Conservation (phyloP, 2,329 filamentous ascomycete genomes). For the Alternaria triticimaculans region DNA sequence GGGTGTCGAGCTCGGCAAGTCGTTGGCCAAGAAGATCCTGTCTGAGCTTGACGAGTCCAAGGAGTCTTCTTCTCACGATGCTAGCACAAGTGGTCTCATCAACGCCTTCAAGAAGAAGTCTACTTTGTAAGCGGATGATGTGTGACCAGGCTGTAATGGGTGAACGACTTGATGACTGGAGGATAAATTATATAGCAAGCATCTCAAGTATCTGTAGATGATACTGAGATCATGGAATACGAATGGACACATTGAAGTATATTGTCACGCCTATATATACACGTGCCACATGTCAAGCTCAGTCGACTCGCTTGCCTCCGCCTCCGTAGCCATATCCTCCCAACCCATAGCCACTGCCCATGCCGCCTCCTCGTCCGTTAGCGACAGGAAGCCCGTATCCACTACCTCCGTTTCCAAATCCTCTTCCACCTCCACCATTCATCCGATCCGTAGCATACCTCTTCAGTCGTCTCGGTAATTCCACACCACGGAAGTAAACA, state of each 20-base stretch:
- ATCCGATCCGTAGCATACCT: slow-evolving; percentile 64
- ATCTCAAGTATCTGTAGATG: slow-evolving; percentile 5
- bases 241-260: slow-evolving; percentile 6
- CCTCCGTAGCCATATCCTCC: slow-evolving; percentile 55
- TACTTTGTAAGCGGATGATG: slow-evolving; percentile 35
- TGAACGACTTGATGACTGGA: slow-evolving; percentile 18
- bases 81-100: slow-evolving; percentile 87
- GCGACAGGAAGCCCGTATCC: slow-evolving; percentile 42
- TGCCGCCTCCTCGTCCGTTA: slow-evolving; percentile 47
- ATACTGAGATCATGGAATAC: slow-evolving; percentile 6
- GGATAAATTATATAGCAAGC: slow-evolving; percentile 8
- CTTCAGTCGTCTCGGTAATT: slow-evolving; percentile 59
- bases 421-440: slow-evolving; percentile 44
- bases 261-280: background rate
- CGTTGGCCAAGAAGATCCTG: slow-evolving; percentile 74
- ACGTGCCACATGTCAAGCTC: background rate
- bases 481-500: slow-evolving; percentile 62
- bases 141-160: slow-evolving; percentile 8
- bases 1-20: slow-evolving; percentile 98
- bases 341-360: slow-evolving; percentile 49
- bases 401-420: slow-evolving; percentile 40
- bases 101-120: slow-evolving; percentile 87
- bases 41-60: slow-evolving; percentile 82
- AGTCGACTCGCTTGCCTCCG: slow-evolving; percentile 53
- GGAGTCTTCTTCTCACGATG: slow-evolving; percentile 77